Evolutionary conservation across 2,329 filamentous ascomycete genomes (phyloP), one percentile per base, ranked within the genome.

Genomic region (Beauveria caledonica): DNA sequence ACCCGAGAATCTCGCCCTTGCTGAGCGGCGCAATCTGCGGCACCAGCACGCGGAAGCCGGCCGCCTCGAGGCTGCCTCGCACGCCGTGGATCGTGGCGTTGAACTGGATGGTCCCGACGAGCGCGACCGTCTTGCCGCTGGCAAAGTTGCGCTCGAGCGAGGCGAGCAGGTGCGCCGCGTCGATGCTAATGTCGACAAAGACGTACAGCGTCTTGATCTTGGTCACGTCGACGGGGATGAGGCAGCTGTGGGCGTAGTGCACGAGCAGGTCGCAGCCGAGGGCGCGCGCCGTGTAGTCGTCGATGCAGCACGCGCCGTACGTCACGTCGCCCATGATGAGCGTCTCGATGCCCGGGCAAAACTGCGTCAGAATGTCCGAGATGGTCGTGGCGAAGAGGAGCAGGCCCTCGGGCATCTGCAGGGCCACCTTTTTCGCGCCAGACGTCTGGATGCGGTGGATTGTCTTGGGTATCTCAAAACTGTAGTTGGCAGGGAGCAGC

Each of bases 261-360:
- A 99, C 90, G 10, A 99, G 80, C 7, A 99, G 78, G 68, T 99
- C 94, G 72, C 94, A 99, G 1, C 92, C 94, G 23, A 99, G 82
- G 0, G 95, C 94, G 49, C 93, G 82, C 1, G 94, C 95, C 0
- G 94, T 99, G 76, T 95, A 99, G 76, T 99, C 94, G 72, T 99
- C 94, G 68, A 99, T 97, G 71, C 94, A 99, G 78, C 94, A 99
- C 23, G 94, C 94, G 64, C 94, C 94, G 72, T 99, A 99, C 1
- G 94, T 99, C 48, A 99, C 94, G 72, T 99, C 94, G 63, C 94
- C 94, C 94, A 99, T 99, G 73, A 99, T 99, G 58, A 97, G 80
- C 2, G 93, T 97, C 72, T 95, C 90, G 45, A 89, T 88, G 1
- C 89, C 92, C 0, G 91, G 88, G 70, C 94, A 99, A 77, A 99